Evolutionary conservation across 768 basidiomycete species (phyloP), one percentile per base, ranked within the genome.

Genomic region (Leccinum uliginosum): DNA sequence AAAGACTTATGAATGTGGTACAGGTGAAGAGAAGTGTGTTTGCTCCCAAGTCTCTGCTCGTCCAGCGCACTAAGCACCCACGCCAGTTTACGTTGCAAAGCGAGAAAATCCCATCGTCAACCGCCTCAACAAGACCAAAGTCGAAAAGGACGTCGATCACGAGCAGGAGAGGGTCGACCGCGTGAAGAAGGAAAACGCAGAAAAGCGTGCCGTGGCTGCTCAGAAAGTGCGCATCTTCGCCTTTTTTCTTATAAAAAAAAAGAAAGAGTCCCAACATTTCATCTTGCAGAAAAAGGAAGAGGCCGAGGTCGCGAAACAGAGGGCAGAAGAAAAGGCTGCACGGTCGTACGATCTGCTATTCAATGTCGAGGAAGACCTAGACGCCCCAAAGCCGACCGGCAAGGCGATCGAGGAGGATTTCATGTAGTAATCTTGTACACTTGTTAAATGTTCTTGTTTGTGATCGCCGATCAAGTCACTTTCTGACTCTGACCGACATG

Each of bases 21-120:
- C 54, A 91, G 88, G 91, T 95, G 51, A 93, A 91, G 75, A 79
- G 91, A 74, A 80, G 92, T 91, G 66, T 17, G 48, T 58, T 27
- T 54, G 2, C 21, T 46, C 40, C 30, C 14, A 38, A 54, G 24
- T 32, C 6, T 45, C 27, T 12, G 11, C 8, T 50, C 17, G 17
- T 29, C 7, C 24, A 48, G 30, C 19, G n/a, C 17, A 21, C 55
- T 61, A 19, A 63, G 3, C 1, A 27, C 19, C 5, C 9, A 1
- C 8, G 24, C 23, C 57, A 93, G 92, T 93, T 1, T 80, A 96
- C 66, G 77, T 98, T 7, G 69, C 79, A 1, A 85, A 85, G 55
- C 85, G 95, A 30, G 90, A 96, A 61, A 99, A 99, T 67, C 62
- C 78, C 3, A 89, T 96, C 56, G 89, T 98, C 32, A 98, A 98